Evolutionary conservation across 257 asterid genomes (phyloP).

Genomic region (Nyctanthes arbortristis): DNA sequence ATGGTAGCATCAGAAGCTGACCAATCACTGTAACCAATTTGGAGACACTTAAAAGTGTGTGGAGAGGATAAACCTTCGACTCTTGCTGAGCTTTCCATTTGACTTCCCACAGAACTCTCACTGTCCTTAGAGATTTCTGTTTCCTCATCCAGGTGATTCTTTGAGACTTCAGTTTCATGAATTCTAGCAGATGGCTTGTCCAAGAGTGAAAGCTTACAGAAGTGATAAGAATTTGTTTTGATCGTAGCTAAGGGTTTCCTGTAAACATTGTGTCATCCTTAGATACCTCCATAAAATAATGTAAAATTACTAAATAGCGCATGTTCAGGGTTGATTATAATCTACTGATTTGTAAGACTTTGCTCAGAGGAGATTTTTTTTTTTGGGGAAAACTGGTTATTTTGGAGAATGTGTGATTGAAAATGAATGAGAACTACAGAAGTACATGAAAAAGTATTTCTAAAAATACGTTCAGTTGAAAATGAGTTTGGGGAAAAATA

Average conservation of each 20-base stretch:
- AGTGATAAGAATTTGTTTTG: constrained; percentile 77
- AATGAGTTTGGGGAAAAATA: no score
- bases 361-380: not conserved
- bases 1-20: no score
- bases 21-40: no score
- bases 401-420: no score
- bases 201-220: constrained; percentile 81
- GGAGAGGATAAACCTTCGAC: constrained; percentile 31
- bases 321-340: no score
- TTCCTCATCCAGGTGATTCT: constrained; percentile 26
- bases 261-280: constrained; percentile 15
- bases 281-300: not conserved
- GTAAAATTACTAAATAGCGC: no score
- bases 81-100: constrained; percentile 18
- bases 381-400: no score
- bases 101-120: constrained; percentile 28
- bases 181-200: constrained; percentile 27
- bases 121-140: constrained; percentile 14
- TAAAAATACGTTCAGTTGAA: no score
- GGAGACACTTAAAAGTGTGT: no score
- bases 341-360: no score
- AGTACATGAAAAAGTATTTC: no score
- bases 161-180: constrained; percentile 23
- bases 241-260: constrained; percentile 67
- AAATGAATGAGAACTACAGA: no score